Evolutionary conservation across 805 yeast species (phyloP).

Genomic region (Cyberlindnera xylosilytica): DNA sequence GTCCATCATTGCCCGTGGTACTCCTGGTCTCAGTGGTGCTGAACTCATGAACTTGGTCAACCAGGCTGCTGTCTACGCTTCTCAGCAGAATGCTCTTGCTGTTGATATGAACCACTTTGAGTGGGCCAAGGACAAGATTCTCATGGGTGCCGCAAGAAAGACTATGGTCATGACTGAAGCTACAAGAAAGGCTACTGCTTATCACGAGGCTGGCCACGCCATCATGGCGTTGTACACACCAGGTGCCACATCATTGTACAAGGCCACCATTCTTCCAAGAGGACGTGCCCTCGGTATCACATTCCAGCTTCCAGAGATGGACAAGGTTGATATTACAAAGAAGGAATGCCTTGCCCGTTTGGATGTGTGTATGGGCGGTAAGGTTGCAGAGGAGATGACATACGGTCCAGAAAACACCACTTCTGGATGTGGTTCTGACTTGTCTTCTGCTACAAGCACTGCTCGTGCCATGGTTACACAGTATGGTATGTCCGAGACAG

Average conservation of each 20-base stretch:
- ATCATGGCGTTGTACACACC: constrained; percentile 93
- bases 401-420: constrained; percentile 93
- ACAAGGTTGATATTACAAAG: constrained; percentile 89
- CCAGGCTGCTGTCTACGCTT: constrained; percentile 97
- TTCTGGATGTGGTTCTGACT: constrained; percentile 91
- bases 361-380: constrained; percentile 99
- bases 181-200: constrained; percentile 89
- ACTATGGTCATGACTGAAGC: constrained; percentile 98
- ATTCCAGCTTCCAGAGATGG: constrained; percentile 97
- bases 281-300: constrained; percentile 97
- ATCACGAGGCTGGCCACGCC: constrained; percentile 99
- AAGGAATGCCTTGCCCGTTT: constrained; percentile 86
- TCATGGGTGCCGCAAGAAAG: constrained; percentile 97
- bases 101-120: constrained; percentile 92
- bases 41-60: constrained; percentile 92
- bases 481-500: constrained; percentile 91
- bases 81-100: constrained; percentile 84
- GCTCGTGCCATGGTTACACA: constrained; percentile 97
- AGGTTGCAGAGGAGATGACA: constrained; percentile 90
- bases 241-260: constrained; percentile 93
- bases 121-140: constrained; percentile 98
- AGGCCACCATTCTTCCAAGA: constrained; percentile 95
- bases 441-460: constrained; percentile 82
- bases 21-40: constrained; percentile 98
- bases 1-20: constrained; percentile 88